Evolutionary conservation across 2,329 filamentous ascomycete genomes (phyloP).

Genomic region (Stemphylium beticola): DNA sequence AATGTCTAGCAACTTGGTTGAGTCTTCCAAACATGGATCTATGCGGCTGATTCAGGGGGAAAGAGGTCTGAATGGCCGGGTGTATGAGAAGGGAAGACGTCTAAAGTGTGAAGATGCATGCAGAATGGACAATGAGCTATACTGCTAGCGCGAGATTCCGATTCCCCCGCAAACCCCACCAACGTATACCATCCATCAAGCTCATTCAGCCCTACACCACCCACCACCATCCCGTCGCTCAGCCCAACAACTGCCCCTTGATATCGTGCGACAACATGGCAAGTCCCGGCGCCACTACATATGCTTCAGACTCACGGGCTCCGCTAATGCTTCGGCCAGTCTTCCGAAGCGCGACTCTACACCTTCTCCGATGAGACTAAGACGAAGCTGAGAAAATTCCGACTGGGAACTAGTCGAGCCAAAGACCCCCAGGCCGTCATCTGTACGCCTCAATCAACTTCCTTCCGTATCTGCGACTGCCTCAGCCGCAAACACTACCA

Average conservation of each 20-base stretch:
- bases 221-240: conserved; percentile 11
- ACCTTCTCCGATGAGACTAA: conserved; percentile 91
- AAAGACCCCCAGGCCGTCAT: conserved; percentile 90
- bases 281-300: conserved; percentile 12
- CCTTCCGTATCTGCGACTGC: conserved; percentile 4
- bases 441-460: conserved; percentile 66
- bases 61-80: conserved; percentile 24
- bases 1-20: conserved; percentile 74
- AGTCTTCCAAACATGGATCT: conserved; percentile 75
- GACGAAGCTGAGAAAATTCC: conserved; percentile 91
- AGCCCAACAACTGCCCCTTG: conserved; percentile 5
- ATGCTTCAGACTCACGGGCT: not conserved
- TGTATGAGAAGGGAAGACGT: conserved; percentile 17
- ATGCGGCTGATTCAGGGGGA: not conserved
- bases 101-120: conserved; percentile 8
- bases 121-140: conserved; percentile 8
- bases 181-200: conserved; percentile 11
- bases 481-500: not conserved
- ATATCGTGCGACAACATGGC: conserved; percentile 21
- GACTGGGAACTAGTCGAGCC: conserved; percentile 84
- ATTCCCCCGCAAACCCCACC: conserved; percentile 19
- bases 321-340: conserved; percentile 37
- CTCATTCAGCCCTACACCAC: conserved; percentile 29
- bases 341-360: conserved; percentile 88
- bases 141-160: conserved; percentile 22